A percentile compares a stretch with the other conserved stretches of the same genome.
Conservation (phyloP, 106 monocot genomes). For the Triglochin maritima region DNA sequence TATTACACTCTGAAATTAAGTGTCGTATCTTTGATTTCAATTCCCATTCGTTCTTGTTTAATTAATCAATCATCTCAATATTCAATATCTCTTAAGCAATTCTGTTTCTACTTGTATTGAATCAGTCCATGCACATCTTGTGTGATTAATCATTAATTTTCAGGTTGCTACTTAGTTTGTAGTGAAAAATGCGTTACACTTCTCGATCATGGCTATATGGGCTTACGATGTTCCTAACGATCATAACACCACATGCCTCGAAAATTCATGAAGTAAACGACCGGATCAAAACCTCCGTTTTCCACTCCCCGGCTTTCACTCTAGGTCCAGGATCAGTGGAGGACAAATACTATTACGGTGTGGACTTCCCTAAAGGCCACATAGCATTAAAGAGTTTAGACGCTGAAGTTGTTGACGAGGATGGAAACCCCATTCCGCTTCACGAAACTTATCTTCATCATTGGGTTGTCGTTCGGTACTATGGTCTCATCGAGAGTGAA, state of each 20-base stretch:
- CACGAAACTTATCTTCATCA: conserved; percentile 86
- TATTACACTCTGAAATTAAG: too few relatives aligned
- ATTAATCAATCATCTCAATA: too few relatives aligned
- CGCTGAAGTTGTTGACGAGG: conserved; percentile 61
- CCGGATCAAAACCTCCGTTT: conserved; percentile 38
- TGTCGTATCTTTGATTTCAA: too few relatives aligned
- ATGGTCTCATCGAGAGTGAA: conserved; percentile 6
- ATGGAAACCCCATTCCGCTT: conserved; percentile 46
- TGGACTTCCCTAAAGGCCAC: conserved; percentile 74
- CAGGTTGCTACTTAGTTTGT: too few relatives aligned
- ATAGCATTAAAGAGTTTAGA: conserved; percentile 69
- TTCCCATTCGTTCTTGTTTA: too few relatives aligned
- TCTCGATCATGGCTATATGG: not conserved
- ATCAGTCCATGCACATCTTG: too few relatives aligned
- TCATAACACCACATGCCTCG: not conserved
- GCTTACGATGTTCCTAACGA: not conserved
- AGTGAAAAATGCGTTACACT: too few relatives aligned
- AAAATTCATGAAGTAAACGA: not conserved
- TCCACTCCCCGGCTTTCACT: conserved; percentile 50
- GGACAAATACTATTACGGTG: conserved; percentile 30
- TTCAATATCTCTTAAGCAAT: too few relatives aligned
- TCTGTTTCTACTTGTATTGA: too few relatives aligned
- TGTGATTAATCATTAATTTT: too few relatives aligned
- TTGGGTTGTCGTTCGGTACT: conserved; percentile 53
- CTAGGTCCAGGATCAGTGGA: conserved; percentile 45